Evolutionary conservation across 139 green algal genomes (phyloP).

Genomic region (Raphidocelis subcapitata): DNA sequence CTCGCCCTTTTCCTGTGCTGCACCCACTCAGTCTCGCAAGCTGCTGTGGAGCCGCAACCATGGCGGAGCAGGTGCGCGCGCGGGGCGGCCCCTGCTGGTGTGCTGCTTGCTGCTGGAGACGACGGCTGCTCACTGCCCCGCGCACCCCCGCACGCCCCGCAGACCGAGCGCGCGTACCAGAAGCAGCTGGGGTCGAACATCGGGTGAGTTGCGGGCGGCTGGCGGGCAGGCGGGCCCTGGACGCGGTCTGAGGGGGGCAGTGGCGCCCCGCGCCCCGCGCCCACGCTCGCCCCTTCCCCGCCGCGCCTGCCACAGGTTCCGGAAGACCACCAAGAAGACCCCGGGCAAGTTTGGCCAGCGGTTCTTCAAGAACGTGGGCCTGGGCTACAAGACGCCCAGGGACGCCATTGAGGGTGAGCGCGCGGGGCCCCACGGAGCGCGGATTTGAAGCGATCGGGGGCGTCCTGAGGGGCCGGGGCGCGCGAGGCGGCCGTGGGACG

Average conservation of each 20-base stretch:
- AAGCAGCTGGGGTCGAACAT: conserved; percentile 91
- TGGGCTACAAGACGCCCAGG: conserved; percentile 98
- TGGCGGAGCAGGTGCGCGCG: conserved; percentile 40
- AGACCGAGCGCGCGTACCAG: conserved; percentile 94
- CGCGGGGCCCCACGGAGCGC: neutral
- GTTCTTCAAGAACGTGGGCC: conserved; percentile 95
- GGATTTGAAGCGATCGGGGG: neutral
- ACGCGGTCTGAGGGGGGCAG: no score
- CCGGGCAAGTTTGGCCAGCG: conserved; percentile 87
- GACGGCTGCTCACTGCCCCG: neutral
- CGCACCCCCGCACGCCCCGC: conserved; percentile 7
- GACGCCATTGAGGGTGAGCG: conserved; percentile 95
- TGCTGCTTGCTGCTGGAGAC: neutral
- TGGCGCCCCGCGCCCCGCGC: no score
- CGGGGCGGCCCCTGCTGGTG: neutral
- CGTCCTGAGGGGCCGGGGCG: neutral
- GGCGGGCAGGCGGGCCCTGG: no score
- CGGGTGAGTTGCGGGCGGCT: conserved; percentile 53
- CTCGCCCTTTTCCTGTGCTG: no score
- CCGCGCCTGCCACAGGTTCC: conserved; percentile 44
- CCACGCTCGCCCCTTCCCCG: no score
- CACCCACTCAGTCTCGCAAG: no score
- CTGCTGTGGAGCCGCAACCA: conserved; percentile 20
- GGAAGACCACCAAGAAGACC: conserved; percentile 70
- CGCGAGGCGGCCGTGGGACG: neutral